A percentile compares a stretch with the other conserved stretches of the same genome.
Evolutionary conservation across 257 asterid species (phyloP).

Genomic region (Sherardia arvensis): DNA sequence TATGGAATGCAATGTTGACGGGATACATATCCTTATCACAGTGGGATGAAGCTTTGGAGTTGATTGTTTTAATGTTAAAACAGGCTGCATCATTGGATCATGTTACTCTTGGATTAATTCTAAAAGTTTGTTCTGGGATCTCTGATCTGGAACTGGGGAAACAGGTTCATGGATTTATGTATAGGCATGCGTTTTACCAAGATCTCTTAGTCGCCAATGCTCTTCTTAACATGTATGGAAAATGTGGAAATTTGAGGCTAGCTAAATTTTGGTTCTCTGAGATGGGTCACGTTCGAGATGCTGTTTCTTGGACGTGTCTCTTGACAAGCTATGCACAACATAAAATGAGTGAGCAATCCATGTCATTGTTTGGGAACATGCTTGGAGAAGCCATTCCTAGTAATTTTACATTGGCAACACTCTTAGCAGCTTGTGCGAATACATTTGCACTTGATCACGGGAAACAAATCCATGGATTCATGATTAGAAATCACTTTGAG

Average conservation of each 20-base stretch:
- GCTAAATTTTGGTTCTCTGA: constrained; percentile 3
- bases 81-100: not conserved
- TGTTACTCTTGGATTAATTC: constrained; percentile 1
- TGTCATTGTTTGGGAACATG: not conserved
- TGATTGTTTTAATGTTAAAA: not conserved
- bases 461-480: constrained; percentile 4
- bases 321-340: not conserved
- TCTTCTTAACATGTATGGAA: constrained; percentile 6
- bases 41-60: constrained; percentile 6
- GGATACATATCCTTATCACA: not conserved
- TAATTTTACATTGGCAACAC: not conserved
- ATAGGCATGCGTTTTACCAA: not conserved
- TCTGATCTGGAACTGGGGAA: constrained; percentile 2
- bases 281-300: constrained; percentile 1
- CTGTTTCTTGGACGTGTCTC: constrained; percentile 2
- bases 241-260: constrained; percentile 5
- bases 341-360: constrained; percentile 4
- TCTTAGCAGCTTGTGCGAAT: constrained; percentile 1
- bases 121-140: constrained; percentile 4
- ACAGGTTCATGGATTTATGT: constrained; percentile 5
- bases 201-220: constrained; percentile 1
- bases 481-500: constrained; percentile 5
- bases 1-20: constrained; percentile 2
- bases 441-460: constrained; percentile 5
- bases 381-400: constrained; percentile 4